These are phyloP conservation scores for Groenewaldozyma salmanticensis DNA, from an alignment of 805 yeast genomes.

Conservation along the genomic window DNA sequence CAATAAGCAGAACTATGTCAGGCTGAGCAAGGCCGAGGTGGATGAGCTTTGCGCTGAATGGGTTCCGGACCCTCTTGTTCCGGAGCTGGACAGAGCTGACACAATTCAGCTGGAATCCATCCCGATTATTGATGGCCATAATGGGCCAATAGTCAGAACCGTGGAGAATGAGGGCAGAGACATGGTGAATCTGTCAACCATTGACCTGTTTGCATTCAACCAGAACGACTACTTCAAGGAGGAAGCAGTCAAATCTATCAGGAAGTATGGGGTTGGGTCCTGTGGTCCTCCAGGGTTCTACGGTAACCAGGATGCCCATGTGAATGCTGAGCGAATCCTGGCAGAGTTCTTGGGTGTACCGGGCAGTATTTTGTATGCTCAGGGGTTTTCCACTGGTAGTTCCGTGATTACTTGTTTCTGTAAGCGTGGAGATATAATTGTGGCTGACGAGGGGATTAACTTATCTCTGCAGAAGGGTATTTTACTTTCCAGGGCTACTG, in stretches of 20 bases:
- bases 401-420: slow-evolving; percentile 89
- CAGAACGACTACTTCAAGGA: slow-evolving; percentile 36
- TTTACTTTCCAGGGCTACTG: slow-evolving; percentile 74
- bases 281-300: slow-evolving; percentile 98
- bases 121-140: slow-evolving; percentile 52
- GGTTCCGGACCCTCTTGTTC: slow-evolving; percentile 80
- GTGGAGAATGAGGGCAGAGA: slow-evolving; percentile 22
- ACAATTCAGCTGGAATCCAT: slow-evolving; percentile 52
- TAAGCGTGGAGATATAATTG: slow-evolving; percentile 87
- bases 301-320: slow-evolving; percentile 90
- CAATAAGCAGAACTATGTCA: slow-evolving; percentile 60
- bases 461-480: slow-evolving; percentile 82
- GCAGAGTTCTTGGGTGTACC: slow-evolving; percentile 71
- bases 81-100: slow-evolving; percentile 38
- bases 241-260: slow-evolving; percentile 49
- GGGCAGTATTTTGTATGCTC: slow-evolving; percentile 78
- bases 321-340: slow-evolving; percentile 63
- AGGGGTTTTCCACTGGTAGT: slow-evolving; percentile 78
- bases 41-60: slow-evolving; percentile 83
- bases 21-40: slow-evolving; percentile 43
- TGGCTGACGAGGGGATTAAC: slow-evolving; percentile 73
- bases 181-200: slow-evolving; percentile 58
- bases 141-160: slow-evolving; percentile 31
- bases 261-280: slow-evolving; percentile 85
- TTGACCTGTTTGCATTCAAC: slow-evolving; percentile 62